These are phyloP conservation scores for Climacium dendroides DNA, from an alignment of 225 moss, liverwort and hornwort genomes.

Conservation along the genomic window DNA sequence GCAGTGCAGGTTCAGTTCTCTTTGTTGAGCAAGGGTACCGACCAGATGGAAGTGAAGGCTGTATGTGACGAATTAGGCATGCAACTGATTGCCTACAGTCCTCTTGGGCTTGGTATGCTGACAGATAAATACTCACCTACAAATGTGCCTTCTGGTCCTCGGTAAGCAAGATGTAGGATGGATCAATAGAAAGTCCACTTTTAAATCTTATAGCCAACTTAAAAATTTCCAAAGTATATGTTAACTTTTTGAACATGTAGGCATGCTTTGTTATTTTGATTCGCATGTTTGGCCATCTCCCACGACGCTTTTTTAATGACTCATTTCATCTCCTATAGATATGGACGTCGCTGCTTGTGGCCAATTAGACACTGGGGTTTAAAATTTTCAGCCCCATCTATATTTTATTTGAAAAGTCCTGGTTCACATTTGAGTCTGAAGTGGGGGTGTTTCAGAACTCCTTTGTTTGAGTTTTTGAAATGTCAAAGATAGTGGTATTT, in stretches of 20 bases:
- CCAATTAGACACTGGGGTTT: background rate
- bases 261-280: background rate
- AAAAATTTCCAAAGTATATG: background rate
- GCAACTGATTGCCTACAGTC: constrained; percentile 84
- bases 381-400: background rate
- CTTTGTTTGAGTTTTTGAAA: background rate
- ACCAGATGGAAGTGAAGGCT: constrained; percentile 72
- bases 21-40: constrained; percentile 81
- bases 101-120: constrained; percentile 93
- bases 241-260: background rate
- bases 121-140: constrained; percentile 84
- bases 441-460: background rate
- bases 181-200: background rate
- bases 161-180: constrained; percentile 24
- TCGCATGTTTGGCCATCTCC: background rate
- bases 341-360: background rate
- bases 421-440: background rate
- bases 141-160: constrained; percentile 66
- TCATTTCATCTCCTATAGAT: background rate
- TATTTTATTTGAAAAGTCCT: background rate
- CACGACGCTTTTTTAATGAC: background rate
- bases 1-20: constrained; percentile 91
- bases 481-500: background rate
- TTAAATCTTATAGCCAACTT: background rate
- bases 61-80: constrained; percentile 84